These are phyloP conservation scores for Crucihimalaya himalaica DNA, from an alignment of 345 rosid genomes.

Conservation along the genomic window DNA sequence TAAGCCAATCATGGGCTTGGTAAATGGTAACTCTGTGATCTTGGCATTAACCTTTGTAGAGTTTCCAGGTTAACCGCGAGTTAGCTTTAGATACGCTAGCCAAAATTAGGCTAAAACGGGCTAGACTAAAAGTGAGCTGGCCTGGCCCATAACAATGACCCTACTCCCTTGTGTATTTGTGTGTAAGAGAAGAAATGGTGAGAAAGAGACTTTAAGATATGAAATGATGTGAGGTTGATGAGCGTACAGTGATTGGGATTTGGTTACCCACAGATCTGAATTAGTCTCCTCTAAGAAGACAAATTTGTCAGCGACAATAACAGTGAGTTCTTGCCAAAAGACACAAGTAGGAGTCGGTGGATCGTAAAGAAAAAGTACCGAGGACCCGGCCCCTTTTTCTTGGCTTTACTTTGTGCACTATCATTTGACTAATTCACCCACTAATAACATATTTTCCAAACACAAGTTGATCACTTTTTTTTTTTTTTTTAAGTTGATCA, in stretches of 20 bases:
- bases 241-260: slow-evolving; percentile 44
- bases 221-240: slow-evolving; percentile 33
- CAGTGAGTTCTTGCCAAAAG: slow-evolving; percentile 30
- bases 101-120: not conserved
- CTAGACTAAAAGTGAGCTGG: not conserved
- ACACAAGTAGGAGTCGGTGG: slow-evolving; percentile 31
- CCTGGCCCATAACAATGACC: not conserved
- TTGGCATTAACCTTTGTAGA: not conserved
- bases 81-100: not conserved
- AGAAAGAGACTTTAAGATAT: slow-evolving; percentile 9
- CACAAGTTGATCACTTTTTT: too few relatives aligned
- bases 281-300: slow-evolving; percentile 15
- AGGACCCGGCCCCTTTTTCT: slow-evolving; percentile 8
- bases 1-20: not conserved
- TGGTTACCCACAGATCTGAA: slow-evolving; percentile 18
- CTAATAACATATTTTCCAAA: slow-evolving; percentile 8
- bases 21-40: not conserved
- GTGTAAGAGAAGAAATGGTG: not conserved
- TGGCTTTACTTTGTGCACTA: slow-evolving; percentile 22
- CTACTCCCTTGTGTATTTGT: not conserved
- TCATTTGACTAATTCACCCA: slow-evolving; percentile 37
- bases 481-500: too few relatives aligned
- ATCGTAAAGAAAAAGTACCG: slow-evolving; percentile 15
- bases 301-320: slow-evolving; percentile 28
- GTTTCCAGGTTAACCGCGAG: not conserved